Evolutionary conservation across 805 yeast genomes (phyloP).

Genomic region (Maudiozyma pseudohumilis): DNA sequence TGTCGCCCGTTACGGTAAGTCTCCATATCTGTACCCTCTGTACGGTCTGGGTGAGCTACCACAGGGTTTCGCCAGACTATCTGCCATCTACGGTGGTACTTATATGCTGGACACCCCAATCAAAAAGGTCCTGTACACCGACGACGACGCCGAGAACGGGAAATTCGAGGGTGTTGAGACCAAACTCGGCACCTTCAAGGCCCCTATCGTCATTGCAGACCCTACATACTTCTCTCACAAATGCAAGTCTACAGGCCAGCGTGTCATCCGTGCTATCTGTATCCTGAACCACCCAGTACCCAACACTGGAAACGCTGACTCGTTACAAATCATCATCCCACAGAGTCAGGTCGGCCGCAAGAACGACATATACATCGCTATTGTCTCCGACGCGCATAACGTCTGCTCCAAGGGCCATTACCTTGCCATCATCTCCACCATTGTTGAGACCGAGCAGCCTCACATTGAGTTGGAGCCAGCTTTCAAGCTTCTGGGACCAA

Average conservation of each 20-base stretch:
- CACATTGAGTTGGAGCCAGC: constrained; percentile 91
- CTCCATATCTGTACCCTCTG: constrained; percentile 91
- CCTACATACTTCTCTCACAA: constrained; percentile 88
- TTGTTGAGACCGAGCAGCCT: constrained; percentile 87
- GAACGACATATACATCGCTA: constrained; percentile 90
- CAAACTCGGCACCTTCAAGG: constrained; percentile 83
- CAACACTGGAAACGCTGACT: constrained; percentile 70
- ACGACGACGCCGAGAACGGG: constrained; percentile 34
- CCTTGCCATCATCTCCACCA: constrained; percentile 87
- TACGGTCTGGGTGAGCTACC: constrained; percentile 97
- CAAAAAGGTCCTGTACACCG: constrained; percentile 73
- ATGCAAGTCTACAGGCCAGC: constrained; percentile 30
- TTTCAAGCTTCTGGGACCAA: constrained; percentile 74
- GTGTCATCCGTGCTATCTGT: constrained; percentile 48
- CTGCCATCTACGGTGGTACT: constrained; percentile 97
- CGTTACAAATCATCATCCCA: constrained; percentile 89
- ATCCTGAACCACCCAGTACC: constrained; percentile 84
- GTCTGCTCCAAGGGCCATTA: constrained; percentile 84
- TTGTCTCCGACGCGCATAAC: constrained; percentile 79
- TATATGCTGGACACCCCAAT: constrained; percentile 96
- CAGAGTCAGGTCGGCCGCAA: constrained; percentile 90
- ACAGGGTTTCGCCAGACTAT: constrained; percentile 95
- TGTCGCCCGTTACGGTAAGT: constrained; percentile 89
- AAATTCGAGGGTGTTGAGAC: constrained; percentile 81
- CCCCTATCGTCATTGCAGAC: constrained; percentile 91